phyloP scores from a whole-genome alignment of 2,329 filamentous ascomycete species.

The Colletotrichum sp. region DNA sequence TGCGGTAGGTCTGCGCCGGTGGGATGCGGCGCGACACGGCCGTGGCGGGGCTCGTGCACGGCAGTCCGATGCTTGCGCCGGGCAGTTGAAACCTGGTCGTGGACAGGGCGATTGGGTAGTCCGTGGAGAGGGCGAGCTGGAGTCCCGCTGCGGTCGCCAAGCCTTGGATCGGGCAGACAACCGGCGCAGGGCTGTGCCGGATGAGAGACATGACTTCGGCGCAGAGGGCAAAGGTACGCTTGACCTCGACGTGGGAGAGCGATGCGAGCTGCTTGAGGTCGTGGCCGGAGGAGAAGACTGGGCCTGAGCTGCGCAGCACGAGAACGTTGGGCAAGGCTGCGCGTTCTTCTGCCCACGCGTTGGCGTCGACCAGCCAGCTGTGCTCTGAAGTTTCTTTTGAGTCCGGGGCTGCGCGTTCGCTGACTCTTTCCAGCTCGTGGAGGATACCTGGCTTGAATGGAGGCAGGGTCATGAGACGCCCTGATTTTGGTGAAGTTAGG shows the following conservation, averaged over 20 bases:
- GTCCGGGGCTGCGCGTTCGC: background rate
- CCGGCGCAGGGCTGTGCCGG: constrained; percentile 32
- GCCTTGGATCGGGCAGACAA: constrained; percentile 34
- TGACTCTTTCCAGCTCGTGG: constrained; percentile 17
- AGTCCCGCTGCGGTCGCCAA: constrained; percentile 35
- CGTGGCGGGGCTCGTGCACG: constrained; percentile 34
- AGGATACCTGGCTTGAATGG: constrained; percentile 27
- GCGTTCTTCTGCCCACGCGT: constrained; percentile 27
- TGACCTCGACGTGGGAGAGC: constrained; percentile 7
- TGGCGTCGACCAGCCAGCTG: constrained; percentile 32
- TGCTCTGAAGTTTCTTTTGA: background rate
- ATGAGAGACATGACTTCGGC: constrained; percentile 36
- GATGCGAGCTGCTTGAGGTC: constrained; percentile 31
- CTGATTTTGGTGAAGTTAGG: constrained; percentile 26
- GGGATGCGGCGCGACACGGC: constrained; percentile 30
- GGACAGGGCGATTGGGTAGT: constrained; percentile 30
- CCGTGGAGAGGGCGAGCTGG: constrained; percentile 36
- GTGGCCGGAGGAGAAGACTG: constrained; percentile 36
- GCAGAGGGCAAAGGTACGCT: constrained; percentile 31
- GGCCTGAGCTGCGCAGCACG: constrained; percentile 32
- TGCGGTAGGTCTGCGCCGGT: constrained; percentile 28
- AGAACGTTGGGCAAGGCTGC: constrained; percentile 31
- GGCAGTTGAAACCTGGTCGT: constrained; percentile 30
- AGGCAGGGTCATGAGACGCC: constrained; percentile 29
- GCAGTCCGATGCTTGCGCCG: constrained; percentile 32